These are phyloP conservation scores for Ceratocystis harringtonii DNA, from an alignment of 2,329 filamentous ascomycete genomes.

Conservation along the genomic window DNA sequence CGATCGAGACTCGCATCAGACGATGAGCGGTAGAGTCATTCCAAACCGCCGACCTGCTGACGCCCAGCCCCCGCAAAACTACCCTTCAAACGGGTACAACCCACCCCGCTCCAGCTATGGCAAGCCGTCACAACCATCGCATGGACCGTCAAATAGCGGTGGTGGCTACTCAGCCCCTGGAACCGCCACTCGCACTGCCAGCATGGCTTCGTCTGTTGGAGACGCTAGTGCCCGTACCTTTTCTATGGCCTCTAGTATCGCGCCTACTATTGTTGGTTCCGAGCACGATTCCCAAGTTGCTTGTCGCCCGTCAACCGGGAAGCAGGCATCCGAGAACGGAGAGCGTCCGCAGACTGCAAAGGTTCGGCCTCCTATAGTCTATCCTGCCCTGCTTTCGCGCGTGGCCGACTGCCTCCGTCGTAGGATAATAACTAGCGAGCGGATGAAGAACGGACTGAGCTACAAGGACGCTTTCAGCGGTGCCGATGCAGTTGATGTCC, in stretches of 20 bases:
- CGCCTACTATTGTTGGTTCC: conserved; percentile 51
- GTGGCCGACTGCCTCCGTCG: conserved; percentile 88
- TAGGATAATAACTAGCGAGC: conserved; percentile 69
- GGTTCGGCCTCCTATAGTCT: conserved; percentile 70
- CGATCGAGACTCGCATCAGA: conserved; percentile 71
- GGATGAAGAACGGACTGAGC: conserved; percentile 89
- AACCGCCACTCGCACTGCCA: conserved; percentile 43
- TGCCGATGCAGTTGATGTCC: conserved; percentile 85
- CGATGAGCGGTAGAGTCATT: conserved; percentile 83
- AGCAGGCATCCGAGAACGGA: conserved; percentile 33
- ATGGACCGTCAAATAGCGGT: conserved; percentile 24
- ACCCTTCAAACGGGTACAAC: conserved; percentile 13
- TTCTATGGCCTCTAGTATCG: conserved; percentile 82
- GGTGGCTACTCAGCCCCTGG: conserved; percentile 33
- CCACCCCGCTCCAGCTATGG: conserved; percentile 24
- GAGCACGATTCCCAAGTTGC: conserved; percentile 40
- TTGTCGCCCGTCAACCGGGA: conserved; percentile 44
- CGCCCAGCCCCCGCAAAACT: conserved; percentile 18
- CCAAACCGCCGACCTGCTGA: conserved; percentile 48
- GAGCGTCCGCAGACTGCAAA: conserved; percentile 44
- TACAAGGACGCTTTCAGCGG: conserved; percentile 97
- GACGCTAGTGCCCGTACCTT: conserved; percentile 49
- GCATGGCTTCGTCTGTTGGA: conserved; percentile 42
- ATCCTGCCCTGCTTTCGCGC: conserved; percentile 82
- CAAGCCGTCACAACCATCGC: conserved; percentile 21